phyloP scores from a whole-genome alignment of 441 rosid genomes.

The Pelargonium fulgidum region DNA sequence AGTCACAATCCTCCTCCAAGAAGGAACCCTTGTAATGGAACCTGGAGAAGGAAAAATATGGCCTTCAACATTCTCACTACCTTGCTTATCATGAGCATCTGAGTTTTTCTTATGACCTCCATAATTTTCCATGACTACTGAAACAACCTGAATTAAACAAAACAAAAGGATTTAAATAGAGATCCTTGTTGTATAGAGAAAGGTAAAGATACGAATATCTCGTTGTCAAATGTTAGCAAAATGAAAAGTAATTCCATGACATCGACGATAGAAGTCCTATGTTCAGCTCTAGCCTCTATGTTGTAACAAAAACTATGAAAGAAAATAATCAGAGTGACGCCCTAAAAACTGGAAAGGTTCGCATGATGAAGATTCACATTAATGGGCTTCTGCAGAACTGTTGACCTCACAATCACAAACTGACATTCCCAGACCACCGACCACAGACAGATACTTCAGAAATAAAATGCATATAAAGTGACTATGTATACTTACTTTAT shows the following conservation, averaged over 20 bases:
- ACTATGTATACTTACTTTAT: constrained; percentile 47
- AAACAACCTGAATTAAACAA: constrained; percentile 55
- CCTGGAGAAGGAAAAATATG: constrained; percentile 36
- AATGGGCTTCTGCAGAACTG: background rate
- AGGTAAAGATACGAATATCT: background rate
- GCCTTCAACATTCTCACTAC: constrained; percentile 50
- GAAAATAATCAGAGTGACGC: background rate
- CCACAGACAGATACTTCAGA: constrained; percentile 9
- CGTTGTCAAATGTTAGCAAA: background rate
- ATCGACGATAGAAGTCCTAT: background rate
- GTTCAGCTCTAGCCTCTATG: background rate
- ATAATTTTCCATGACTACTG: constrained; percentile 82
- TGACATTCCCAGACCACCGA: constrained; percentile 6
- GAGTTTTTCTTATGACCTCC: constrained; percentile 31
- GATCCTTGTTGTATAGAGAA: constrained; percentile 1
- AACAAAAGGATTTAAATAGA: constrained; percentile 7
- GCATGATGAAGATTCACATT: no score
- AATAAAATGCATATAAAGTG: constrained; percentile 5
- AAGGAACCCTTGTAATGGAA: constrained; percentile 44
- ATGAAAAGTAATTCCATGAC: background rate
- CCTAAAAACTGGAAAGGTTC: background rate
- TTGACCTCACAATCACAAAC: background rate
- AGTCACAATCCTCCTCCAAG: constrained; percentile 69
- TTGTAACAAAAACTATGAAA: background rate
- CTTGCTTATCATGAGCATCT: constrained; percentile 26